Percentiles rank a stretch among this genome's conserved stretches.
Conservation (phyloP, 352 stramenopile genomes). For the Globisporangium rhizosaccharum region DNA sequence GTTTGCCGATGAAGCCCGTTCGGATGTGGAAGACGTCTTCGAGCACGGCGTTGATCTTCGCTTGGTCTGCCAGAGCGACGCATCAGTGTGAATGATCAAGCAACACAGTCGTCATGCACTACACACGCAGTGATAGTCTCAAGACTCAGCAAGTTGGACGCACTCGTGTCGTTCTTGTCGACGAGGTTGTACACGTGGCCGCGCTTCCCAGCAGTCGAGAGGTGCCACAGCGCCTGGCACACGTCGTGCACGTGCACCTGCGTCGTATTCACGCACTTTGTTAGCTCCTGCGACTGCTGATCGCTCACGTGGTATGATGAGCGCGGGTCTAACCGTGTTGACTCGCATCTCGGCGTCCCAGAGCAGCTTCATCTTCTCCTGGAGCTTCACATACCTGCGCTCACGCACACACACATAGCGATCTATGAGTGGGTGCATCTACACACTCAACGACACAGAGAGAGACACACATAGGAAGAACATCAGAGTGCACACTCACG, state of each 20-base stretch:
- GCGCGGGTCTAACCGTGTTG: constrained; percentile 49
- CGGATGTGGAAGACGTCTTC: constrained; percentile 80
- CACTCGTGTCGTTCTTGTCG: constrained; percentile 86
- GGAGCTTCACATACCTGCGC: constrained; percentile 68
- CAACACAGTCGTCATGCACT: not conserved
- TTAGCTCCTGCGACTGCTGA: not conserved
- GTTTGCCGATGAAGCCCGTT: constrained; percentile 81
- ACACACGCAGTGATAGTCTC: not conserved
- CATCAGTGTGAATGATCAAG: not conserved
- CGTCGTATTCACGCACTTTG: not conserved
- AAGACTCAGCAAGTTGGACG: constrained; percentile 6
- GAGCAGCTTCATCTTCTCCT: constrained; percentile 86
- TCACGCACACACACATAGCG: not conserved
- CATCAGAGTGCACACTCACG: constrained; percentile 31
- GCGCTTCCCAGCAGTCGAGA: constrained; percentile 42
- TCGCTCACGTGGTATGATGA: too few relatives aligned
- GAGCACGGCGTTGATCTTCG: constrained; percentile 69
- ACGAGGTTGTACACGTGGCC: constrained; percentile 80
- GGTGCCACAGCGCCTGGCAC: constrained; percentile 69
- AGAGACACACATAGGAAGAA: too few relatives aligned
- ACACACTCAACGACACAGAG: not conserved
- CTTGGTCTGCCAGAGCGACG: constrained; percentile 42
- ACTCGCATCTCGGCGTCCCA: constrained; percentile 85
- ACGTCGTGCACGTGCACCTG: constrained; percentile 82
- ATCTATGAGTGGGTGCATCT: not conserved